These are phyloP conservation scores for Hansenula sp. DNA, from an alignment of 1,139 yeast genomes.

Conservation along the genomic window DNA sequence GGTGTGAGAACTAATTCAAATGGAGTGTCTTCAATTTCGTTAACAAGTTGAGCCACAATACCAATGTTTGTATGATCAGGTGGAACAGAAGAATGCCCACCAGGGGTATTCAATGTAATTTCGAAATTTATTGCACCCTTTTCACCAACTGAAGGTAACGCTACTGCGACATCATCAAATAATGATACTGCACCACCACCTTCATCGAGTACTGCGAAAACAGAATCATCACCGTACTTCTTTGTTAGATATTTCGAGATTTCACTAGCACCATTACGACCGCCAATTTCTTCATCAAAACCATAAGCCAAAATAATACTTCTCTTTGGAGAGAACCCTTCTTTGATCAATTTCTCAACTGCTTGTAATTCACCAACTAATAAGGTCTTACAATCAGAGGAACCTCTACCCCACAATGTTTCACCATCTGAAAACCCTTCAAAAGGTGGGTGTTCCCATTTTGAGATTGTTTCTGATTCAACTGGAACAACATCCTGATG, in stretches of 20 bases:
- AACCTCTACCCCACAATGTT: conserved; percentile 59
- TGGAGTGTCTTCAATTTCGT: conserved; percentile 44
- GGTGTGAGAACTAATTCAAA: conserved; percentile 39
- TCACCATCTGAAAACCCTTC: conserved; percentile 61
- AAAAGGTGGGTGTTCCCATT: conserved; percentile 69
- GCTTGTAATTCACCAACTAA: conserved; percentile 55
- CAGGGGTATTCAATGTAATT: conserved; percentile 49
- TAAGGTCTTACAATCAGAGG: conserved; percentile 57
- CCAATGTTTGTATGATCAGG: conserved; percentile 71
- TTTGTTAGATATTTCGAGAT: conserved; percentile 40
- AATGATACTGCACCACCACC: conserved; percentile 41
- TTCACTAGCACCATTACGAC: conserved; percentile 49
- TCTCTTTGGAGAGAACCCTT: conserved; percentile 48
- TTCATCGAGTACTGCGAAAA: conserved; percentile 61
- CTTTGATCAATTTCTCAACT: conserved; percentile 42
- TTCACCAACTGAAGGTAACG: conserved; percentile 60
- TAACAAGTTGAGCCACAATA: conserved; percentile 47
- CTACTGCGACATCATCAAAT: conserved; percentile 42
- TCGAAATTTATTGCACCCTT: conserved; percentile 57
- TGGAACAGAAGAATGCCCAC: conserved; percentile 75
- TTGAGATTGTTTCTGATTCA: conserved; percentile 46
- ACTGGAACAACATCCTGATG: conserved; percentile 85
- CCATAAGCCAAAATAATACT: conserved; percentile 60
- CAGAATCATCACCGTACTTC: conserved; percentile 50
- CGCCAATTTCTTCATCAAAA: conserved; percentile 69